Percentiles rank a stretch among this genome's conserved stretches.
Conservation (phyloP, 108 stramenopile genomes). For the Discostella stelligeroides region DNA sequence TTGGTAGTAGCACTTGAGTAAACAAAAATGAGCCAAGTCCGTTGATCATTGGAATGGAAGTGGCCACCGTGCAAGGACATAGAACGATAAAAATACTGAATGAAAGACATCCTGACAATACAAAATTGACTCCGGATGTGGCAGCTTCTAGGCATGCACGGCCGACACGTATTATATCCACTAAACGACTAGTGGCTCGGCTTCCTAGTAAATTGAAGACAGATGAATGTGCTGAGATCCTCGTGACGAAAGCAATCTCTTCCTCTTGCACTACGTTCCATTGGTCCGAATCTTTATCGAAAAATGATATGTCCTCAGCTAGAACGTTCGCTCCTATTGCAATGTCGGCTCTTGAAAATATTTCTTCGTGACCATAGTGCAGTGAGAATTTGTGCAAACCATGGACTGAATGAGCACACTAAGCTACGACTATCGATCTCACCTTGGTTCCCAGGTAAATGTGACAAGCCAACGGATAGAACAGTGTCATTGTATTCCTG, state of each 20-base stretch:
- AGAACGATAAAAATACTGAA: conserved; percentile 65
- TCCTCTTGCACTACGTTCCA: conserved; percentile 52
- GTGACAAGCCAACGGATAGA: conserved; percentile 73
- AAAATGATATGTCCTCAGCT: conserved; percentile 39
- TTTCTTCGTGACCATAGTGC: conserved; percentile 17
- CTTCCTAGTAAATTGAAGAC: conserved; percentile 71
- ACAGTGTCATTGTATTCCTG: conserved; percentile 88
- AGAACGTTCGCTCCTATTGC: conserved; percentile 81
- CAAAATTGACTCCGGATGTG: conserved; percentile 57
- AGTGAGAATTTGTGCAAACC: neutral
- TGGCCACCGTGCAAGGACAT: conserved; percentile 63
- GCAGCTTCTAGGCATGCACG: conserved; percentile 75
- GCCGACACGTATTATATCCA: conserved; percentile 73
- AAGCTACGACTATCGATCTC: neutral
- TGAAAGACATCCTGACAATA: conserved; percentile 59
- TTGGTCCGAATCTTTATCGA: conserved; percentile 1
- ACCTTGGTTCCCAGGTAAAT: conserved; percentile 70
- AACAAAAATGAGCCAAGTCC: conserved; percentile 67
- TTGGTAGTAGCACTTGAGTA: conserved; percentile 64
- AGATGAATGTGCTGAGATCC: conserved; percentile 73
- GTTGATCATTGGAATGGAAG: conserved; percentile 62
- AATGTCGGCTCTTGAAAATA: conserved; percentile 79
- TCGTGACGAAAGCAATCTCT: conserved; percentile 72
- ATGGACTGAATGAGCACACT: neutral
- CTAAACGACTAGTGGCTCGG: conserved; percentile 59